Base-by-base conservation (phyloP, 2,329 filamentous ascomycete species). In the Xylariaceae sp. region DNA sequence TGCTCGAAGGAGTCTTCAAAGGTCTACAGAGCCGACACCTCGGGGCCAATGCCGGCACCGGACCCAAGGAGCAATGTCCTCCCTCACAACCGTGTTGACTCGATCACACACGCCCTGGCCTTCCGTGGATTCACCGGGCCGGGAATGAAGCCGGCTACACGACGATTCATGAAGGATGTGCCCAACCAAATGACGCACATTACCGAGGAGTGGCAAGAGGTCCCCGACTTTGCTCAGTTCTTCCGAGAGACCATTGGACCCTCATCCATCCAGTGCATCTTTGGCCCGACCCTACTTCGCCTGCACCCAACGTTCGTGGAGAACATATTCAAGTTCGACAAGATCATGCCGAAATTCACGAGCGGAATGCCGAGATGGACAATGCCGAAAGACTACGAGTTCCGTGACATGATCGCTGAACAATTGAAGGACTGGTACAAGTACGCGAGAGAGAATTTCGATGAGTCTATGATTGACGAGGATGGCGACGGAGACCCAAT, bases 401-500 rank as follows among this genome's bases (percentile, higher is more conserved):
- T 48, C 21, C 39, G 54, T 6, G 37, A 48, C 22, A 42, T 27
- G 19, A 45, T 53, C 17, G 29, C 23, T 4, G 39, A 40, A 0
- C 39, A 55, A n/a, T 19, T 58, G 16, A 54, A 52, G 37, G 29
- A 21, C 16, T 57, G 55, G 55, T 45, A 57, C n/a, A 19, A 40
- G 17, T 54, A 57, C 33, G 47, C 53, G 0, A 39, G 53, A 11
- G 35, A 52, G 25, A 29, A 53, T 16, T 57, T 54, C 17, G 40
- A 46, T n/a, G 36, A 41, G 2, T 50, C 47, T 8, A 45, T 37
- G 36, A 50, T 54, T 12, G 38, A 46, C 3, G 17, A 36, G 3
- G 54, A 55, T 19, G 51, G 50, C 4, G 55, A 56, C 14, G 48
- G 52, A 5, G 55, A 55, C 32, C 52, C 52, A 4, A 48, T 49